phyloP scores from a whole-genome alignment of 2,329 filamentous ascomycete genomes.

The Lasiodiplodia theobromae region DNA sequence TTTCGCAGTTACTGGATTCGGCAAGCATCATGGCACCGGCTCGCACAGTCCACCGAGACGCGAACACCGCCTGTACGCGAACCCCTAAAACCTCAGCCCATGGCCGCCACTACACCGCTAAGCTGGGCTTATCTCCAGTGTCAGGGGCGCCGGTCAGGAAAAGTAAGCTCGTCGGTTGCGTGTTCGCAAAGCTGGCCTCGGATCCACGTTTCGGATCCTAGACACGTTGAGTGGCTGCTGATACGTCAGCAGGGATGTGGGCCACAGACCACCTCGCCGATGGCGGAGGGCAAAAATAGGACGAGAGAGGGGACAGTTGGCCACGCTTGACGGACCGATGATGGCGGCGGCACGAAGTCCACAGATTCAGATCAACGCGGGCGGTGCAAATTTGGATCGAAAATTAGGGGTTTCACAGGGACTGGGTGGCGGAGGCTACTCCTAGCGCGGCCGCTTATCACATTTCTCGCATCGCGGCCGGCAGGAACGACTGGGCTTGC shows the following conservation, averaged over 20 bases:
- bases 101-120: not conserved
- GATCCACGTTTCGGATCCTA: not conserved
- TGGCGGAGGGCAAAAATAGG: not conserved
- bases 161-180: not conserved
- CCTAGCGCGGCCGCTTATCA: slow-evolving; percentile 15
- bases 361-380: slow-evolving; percentile 2
- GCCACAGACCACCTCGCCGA: slow-evolving; percentile 4
- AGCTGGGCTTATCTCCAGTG: not conserved
- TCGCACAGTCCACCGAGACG: slow-evolving; percentile 10
- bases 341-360: not conserved
- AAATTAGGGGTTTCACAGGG: slow-evolving; percentile 23
- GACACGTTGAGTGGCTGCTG: not conserved
- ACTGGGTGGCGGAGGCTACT: not conserved
- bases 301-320: not conserved
- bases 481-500: not conserved
- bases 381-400: not conserved
- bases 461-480: not conserved
- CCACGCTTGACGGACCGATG: slow-evolving; percentile 2
- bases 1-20: slow-evolving; percentile 3
- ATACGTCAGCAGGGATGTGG: slow-evolving; percentile 1
- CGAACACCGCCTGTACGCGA: slow-evolving; percentile 10
- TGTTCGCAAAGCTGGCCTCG: not conserved
- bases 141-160: not conserved
- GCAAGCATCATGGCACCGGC: not conserved
- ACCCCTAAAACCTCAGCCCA: slow-evolving; percentile 13